Evolutionary conservation across 352 stramenopile genomes (phyloP).

Genomic region (Globisporangium barbulae): DNA sequence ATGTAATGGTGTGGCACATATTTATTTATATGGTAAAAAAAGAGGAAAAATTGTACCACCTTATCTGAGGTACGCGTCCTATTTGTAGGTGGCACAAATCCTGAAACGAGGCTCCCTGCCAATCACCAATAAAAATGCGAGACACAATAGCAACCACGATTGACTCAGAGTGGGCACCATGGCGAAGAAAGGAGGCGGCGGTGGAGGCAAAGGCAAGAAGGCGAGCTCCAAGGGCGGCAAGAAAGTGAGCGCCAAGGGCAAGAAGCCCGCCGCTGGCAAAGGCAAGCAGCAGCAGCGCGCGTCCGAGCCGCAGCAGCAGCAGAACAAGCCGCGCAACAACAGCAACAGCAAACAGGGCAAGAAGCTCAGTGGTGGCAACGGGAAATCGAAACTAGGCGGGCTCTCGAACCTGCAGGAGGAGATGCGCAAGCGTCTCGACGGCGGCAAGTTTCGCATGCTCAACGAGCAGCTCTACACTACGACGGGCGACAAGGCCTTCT

Average conservation of each 20-base stretch:
- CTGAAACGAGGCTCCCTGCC: neutral
- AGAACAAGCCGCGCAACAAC: slow-evolving; percentile 2
- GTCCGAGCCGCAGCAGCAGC: slow-evolving; percentile 3
- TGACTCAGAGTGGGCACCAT: neutral
- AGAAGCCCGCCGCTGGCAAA: slow-evolving; percentile 5
- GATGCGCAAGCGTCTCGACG: slow-evolving; percentile 89
- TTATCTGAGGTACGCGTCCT: neutral
- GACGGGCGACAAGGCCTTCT: slow-evolving; percentile 87
- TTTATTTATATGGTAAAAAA: neutral
- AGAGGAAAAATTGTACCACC: neutral
- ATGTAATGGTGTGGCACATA: neutral
- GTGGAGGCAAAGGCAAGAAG: slow-evolving; percentile 17
- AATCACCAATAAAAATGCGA: neutral
- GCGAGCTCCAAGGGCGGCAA: slow-evolving; percentile 10
- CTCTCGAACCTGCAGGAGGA: slow-evolving; percentile 67
- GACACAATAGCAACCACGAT: neutral
- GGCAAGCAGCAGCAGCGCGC: slow-evolving; percentile 9
- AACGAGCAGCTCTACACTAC: slow-evolving; percentile 99
- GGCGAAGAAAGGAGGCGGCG: slow-evolving; percentile 12
- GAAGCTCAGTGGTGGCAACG: slow-evolving; percentile 17
- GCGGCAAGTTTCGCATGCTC: slow-evolving; percentile 96
- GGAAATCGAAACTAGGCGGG: slow-evolving; percentile 14
- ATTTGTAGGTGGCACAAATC: neutral
- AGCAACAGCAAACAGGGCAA: slow-evolving; percentile 6
- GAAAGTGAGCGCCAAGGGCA: slow-evolving; percentile 13